Percentiles rank a stretch among this genome's conserved stretches.
phyloP scores from a whole-genome alignment of 73 alveolate genomes.

The Blepharisma stoltei region DNA sequence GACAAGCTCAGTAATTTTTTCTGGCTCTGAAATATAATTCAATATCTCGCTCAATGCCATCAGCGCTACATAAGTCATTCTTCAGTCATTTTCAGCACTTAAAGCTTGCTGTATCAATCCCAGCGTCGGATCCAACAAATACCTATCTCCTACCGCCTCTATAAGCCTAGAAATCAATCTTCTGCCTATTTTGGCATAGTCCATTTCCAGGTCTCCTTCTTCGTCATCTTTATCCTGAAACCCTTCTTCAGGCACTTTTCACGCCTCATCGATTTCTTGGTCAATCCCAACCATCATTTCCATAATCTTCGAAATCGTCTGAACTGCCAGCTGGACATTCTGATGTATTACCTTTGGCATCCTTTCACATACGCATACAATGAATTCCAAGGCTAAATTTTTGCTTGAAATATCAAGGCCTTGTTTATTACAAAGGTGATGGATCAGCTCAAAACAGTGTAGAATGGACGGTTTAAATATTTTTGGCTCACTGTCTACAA shows the following conservation, averaged over 20 bases:
- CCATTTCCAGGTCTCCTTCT: not conserved
- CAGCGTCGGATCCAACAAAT: not conserved
- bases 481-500: conserved; percentile 66
- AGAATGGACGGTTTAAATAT: conserved; percentile 44
- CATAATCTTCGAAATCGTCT: conserved; percentile 64
- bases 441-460: conserved; percentile 31
- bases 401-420: conserved; percentile 53
- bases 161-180: not conserved
- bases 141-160: not conserved
- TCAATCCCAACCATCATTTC: conserved; percentile 76
- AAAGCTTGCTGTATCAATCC: not conserved
- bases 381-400: conserved; percentile 73
- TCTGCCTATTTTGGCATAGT: not conserved
- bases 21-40: conserved; percentile 50
- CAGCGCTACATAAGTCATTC: conserved; percentile 57
- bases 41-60: conserved; percentile 61
- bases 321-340: conserved; percentile 50
- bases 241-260: conserved; percentile 88
- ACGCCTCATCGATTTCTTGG: conserved; percentile 65
- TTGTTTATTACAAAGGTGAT: conserved; percentile 37
- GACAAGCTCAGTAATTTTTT: conserved; percentile 48
- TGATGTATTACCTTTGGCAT: conserved; percentile 66
- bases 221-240: conserved; percentile 39
- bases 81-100: conserved; percentile 55
- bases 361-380: conserved; percentile 65